phyloP scores from a whole-genome alignment of 1,139 yeast species.

The Meyerozyma carpophila region DNA sequence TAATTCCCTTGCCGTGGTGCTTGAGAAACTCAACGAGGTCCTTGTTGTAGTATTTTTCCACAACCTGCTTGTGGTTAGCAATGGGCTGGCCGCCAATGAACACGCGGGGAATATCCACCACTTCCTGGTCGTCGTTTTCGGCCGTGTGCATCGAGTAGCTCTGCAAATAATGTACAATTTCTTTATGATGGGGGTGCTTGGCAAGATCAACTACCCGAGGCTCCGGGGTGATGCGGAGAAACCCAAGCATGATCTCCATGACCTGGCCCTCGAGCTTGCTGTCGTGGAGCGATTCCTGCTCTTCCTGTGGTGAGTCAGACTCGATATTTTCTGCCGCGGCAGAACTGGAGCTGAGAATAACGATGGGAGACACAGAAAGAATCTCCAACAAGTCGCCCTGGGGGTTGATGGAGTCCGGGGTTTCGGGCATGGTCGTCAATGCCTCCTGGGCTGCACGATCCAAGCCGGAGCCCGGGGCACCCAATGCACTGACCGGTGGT shows the following conservation, averaged over 20 bases:
- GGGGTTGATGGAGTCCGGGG: conserved; percentile 6
- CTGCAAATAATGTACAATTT: conserved; percentile 21
- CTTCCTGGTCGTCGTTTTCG: conserved; percentile 7
- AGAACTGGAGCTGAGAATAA: conserved; percentile 11
- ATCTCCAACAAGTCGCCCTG: conserved; percentile 25
- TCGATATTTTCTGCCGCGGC: not conserved
- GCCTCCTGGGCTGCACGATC: not conserved
- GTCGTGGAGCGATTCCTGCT: conserved; percentile 8
- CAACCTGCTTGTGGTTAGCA: conserved; percentile 22
- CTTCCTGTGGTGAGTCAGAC: not conserved
- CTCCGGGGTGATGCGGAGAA: conserved; percentile 26
- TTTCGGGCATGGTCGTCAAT: not conserved
- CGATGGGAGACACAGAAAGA: conserved; percentile 23
- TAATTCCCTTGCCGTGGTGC: conserved; percentile 22
- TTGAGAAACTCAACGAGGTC: conserved; percentile 17
- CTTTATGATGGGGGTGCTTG: conserved; percentile 26
- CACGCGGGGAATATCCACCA: conserved; percentile 22
- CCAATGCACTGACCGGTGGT: not conserved
- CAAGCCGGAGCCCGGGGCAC: not conserved
- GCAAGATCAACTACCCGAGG: conserved; percentile 24
- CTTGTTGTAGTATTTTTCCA: conserved; percentile 16
- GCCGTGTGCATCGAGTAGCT: conserved; percentile 11
- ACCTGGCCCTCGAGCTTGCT: conserved; percentile 14
- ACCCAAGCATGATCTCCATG: conserved; percentile 15
- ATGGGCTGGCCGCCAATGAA: conserved; percentile 29